Conservation (phyloP, 192 early-diverging fungal species). For the Chytriomyces hyalinus region DNA sequence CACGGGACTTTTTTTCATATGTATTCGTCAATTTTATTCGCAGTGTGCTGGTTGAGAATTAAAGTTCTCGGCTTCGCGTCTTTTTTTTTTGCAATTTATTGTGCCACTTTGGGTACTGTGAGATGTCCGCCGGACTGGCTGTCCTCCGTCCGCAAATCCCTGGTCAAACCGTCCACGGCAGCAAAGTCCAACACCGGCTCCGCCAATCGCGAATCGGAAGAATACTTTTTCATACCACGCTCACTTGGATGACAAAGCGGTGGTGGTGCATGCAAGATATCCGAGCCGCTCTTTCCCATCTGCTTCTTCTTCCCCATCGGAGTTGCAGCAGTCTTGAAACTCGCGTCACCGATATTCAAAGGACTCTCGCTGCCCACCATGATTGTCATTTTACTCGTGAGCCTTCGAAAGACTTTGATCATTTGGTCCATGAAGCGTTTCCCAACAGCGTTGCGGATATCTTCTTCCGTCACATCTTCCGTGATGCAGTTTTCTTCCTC, state of each 20-base stretch:
- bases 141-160: too few species aligned
- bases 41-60: too few species aligned
- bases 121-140: too few species aligned
- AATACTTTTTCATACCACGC: not conserved
- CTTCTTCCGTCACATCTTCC: slow-evolving; percentile 57
- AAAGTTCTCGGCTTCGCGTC: too few species aligned
- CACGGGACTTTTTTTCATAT: too few species aligned
- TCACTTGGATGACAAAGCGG: not conserved
- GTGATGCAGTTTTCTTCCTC: slow-evolving; percentile 55
- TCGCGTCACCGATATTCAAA: not conserved
- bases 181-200: not conserved
- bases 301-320: not conserved
- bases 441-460: slow-evolving; percentile 54
- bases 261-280: not conserved
- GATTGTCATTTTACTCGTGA: not conserved
- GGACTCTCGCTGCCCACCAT: not conserved
- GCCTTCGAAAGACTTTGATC: not conserved
- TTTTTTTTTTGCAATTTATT: too few species aligned
- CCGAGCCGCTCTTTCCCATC: not conserved
- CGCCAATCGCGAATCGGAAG: not conserved
- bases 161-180: not conserved
- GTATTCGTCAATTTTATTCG: too few species aligned
- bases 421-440: not conserved
- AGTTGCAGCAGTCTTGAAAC: not conserved
- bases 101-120: too few species aligned